These are phyloP conservation scores for Russula abietina DNA, from an alignment of 768 basidiomycete species.

Conservation along the genomic window DNA sequence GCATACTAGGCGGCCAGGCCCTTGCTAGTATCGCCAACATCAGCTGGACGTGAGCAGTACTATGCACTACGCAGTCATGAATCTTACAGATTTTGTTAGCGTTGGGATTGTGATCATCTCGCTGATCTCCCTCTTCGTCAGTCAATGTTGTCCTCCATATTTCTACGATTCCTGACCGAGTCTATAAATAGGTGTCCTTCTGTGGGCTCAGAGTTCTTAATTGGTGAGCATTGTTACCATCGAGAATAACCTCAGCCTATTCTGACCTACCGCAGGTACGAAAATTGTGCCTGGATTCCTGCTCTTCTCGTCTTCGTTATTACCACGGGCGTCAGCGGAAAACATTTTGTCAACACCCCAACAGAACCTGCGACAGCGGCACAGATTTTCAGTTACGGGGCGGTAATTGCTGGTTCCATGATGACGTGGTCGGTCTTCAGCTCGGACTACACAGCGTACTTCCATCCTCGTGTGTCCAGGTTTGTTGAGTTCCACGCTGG, in stretches of 20 bases:
- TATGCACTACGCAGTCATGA: background rate
- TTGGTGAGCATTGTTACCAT: slow-evolving; percentile 34
- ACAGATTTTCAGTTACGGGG: slow-evolving; percentile 57
- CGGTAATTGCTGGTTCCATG: slow-evolving; percentile 66
- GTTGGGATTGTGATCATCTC: slow-evolving; percentile 81
- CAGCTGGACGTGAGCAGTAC: slow-evolving; percentile 42
- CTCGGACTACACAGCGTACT: slow-evolving; percentile 75
- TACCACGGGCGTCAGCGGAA: slow-evolving; percentile 66
- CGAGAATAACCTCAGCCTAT: background rate
- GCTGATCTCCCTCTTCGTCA: slow-evolving; percentile 52
- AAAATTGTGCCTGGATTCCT: slow-evolving; percentile 71
- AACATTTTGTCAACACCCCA: slow-evolving; percentile 50
- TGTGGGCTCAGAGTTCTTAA: slow-evolving; percentile 61
- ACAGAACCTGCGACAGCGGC: slow-evolving; percentile 49
- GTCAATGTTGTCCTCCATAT: background rate
- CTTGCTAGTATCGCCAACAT: slow-evolving; percentile 47
- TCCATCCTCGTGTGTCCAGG: slow-evolving; percentile 52
- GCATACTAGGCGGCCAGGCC: slow-evolving; percentile 58
- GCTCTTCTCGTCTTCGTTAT: slow-evolving; percentile 68
- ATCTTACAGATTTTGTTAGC: background rate
- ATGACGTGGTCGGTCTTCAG: slow-evolving; percentile 56
- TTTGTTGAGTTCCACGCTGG: slow-evolving; percentile 26
- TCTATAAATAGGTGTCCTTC: slow-evolving; percentile 46
- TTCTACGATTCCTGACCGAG: background rate
- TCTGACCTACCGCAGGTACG: slow-evolving; percentile 47